Base-by-base conservation (phyloP, 257 asterid species). In the Cruciata laevipes region DNA sequence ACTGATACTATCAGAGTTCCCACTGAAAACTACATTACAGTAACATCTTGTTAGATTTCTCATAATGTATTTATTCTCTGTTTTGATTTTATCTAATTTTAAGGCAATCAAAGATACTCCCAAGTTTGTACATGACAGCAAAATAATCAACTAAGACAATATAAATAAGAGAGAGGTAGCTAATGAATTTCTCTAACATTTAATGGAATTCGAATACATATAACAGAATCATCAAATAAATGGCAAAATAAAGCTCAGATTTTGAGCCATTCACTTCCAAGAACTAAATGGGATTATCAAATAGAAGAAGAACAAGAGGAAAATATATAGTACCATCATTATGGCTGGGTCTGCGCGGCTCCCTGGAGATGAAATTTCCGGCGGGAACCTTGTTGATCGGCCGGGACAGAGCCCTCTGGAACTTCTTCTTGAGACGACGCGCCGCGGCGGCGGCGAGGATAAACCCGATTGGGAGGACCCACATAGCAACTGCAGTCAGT, bases 341-440 rank as follows among this genome's bases (percentile, higher is more conserved):
- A 32, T 27, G 18, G 18, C 9, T 66, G 42, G 1, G 70, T 52
- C 25, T 3, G 3, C 51, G 24, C 18, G 61, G 25, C 61, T 51
- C 70, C 61, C 9, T 23, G 32, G 32, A 10, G 35, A 38, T 12
- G 38, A 32, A 33, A 3, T 30, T 32, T 5, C 51, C 71, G 7
- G 61, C 51, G 14, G 61, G 24, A 33, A 51, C 49, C 7, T 67
- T 52, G 21, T 67, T 52, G 63, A 67, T 67, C 51, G 60, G 52
- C 18, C 51, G 33, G 27, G 14, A 17, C 40, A 24, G n/a, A 47
- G 20, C 51, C 21, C 7, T 66, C 61, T 27, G 27, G 20, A 51
- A 20, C 4, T 67, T 52, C 62, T 31, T 67, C 62, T 49, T 51
- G 51, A 56, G 20, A 0, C 33, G 23, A 67, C 51, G 49, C 71